Base-by-base conservation (phyloP, 306 rosid genomes). In the Gleditsia sinensis region DNA sequence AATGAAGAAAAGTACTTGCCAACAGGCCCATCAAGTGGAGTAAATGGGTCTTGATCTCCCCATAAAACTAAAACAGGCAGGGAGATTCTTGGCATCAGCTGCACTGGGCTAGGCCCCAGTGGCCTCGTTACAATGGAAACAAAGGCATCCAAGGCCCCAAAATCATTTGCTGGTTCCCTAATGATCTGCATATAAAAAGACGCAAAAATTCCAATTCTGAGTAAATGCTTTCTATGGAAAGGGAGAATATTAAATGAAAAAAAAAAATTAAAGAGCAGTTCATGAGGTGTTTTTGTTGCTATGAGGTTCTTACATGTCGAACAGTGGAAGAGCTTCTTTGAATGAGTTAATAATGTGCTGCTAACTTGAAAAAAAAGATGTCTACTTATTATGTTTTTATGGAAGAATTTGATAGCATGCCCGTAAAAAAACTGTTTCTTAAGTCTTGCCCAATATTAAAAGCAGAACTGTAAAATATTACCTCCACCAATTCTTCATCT, bases 1-100 rank as follows among this genome's bases (percentile, higher is more conserved):
- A 92, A 63, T 24, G 84, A 70, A 33, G 86, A 67, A 77, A 92
- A 92, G 85, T 84, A 92, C 82, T 84, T 90, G 0, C 94, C 96
- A 30, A 92, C 90, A 43, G 98, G 98, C 21, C 98, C 98, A 76
- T 92, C 98, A 69, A 92, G 83, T 0, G 98, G 98, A 67, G 98
- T 92, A 50, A 92, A 90, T 1, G 96, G 87, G 55, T 92, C 98
- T 77, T 92, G 49, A 69, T 90, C 86, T 16, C 96, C 96, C 98
- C 98, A 92, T 75, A 92, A 71, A 68, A 90, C 78, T 37, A 92
- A 77, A 67, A 90, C 78, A 13, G 98, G 98, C 33, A 80, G 14
- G n/a, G 87, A 69, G 17, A 92, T 73, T 65, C 53, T 83, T 0
- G 98, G 92, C 82, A 92, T 83, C 81, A 92, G 69, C 69, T 83